Base-by-base conservation (phyloP, 2,329 filamentous ascomycete genomes). In the Neopestalotiopsis rosae region DNA sequence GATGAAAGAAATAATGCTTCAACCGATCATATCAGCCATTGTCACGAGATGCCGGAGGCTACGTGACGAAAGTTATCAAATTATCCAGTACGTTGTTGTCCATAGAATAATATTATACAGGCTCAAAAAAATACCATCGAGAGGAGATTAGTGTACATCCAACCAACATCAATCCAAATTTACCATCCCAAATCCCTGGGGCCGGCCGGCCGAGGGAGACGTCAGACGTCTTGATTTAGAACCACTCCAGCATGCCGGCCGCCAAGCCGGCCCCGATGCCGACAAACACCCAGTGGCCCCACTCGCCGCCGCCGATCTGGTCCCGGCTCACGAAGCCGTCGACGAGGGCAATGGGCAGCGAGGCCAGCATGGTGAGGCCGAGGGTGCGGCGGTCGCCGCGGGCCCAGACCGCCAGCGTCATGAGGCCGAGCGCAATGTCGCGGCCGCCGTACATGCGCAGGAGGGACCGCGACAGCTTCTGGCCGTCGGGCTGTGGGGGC, bases 291-390 rank as follows among this genome's bases (percentile, higher is more conserved):
- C 62, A 65, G 13, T 65, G 62, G 3, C 62, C 62, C 62, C 62
- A 65, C 30, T 65, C 62, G 20, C 62, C 62, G 17, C 62, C 24
- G n/a, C 42, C 62, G 40, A 65, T 45, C 62, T 65, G 62, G n/a
- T 17, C n/a, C 7, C 62, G 62, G 40, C 62, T 65, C 38, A 52
- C 42, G 38, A 65, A 65, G 14, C 62, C 62, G 30, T 65, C 62
- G 38, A 65, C 42, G 9, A 65, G n/a, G 7, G 62, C 62, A n/a
- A 56, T 40, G 20, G 62, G 62, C 42, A 65, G 38, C 24, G 17
- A 17, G n/a, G 62, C 62, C 9, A 65, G 40, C 62, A 65, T 65
- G 14, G 20, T 20, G 28, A 24, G 28, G 13, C 62, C 62, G 9
- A 65, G 62, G 2, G 62, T 65, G n/a, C 30, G 30, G 13, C 42